These are phyloP conservation scores for Pyracantha coccinea DNA, from an alignment of 331 rosid species.

Conservation along the genomic window DNA sequence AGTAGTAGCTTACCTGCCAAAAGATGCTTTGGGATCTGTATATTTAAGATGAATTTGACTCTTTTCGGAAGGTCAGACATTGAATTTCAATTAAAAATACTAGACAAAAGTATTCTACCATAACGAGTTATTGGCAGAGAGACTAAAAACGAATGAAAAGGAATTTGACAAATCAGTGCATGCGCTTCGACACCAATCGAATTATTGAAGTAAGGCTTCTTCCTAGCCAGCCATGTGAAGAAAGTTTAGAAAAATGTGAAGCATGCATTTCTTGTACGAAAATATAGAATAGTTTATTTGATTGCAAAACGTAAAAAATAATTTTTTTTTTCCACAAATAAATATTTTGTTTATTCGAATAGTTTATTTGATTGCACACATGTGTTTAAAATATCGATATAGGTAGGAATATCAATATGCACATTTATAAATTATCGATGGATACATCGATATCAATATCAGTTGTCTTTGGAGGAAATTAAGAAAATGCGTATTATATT, in stretches of 20 bases:
- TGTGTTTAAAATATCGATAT: too few relatives aligned
- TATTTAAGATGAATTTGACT: background rate
- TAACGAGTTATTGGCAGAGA: background rate
- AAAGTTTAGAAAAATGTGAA: too few relatives aligned
- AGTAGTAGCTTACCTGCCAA: slow-evolving; percentile 18
- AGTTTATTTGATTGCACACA: too few relatives aligned
- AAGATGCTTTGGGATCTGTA: background rate
- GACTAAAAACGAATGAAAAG: background rate
- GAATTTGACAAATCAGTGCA: background rate
- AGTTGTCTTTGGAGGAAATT: too few relatives aligned
- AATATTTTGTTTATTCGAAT: too few relatives aligned
- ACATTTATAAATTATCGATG: too few relatives aligned
- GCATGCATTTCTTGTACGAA: background rate
- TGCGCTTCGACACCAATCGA: background rate
- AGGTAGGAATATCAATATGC: too few relatives aligned
- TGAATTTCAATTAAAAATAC: background rate
- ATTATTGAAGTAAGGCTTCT: background rate
- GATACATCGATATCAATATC: too few relatives aligned
- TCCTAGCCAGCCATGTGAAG: background rate
- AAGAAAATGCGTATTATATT: too few relatives aligned
- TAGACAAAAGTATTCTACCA: background rate
- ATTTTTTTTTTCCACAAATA: too few relatives aligned
- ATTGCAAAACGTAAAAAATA: too few relatives aligned
- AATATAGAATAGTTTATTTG: background rate
- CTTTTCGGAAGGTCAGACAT: background rate